These are phyloP conservation scores for Tolypocladium pustulatum DNA, from an alignment of 2,329 filamentous ascomycete genomes.

Conservation along the genomic window DNA sequence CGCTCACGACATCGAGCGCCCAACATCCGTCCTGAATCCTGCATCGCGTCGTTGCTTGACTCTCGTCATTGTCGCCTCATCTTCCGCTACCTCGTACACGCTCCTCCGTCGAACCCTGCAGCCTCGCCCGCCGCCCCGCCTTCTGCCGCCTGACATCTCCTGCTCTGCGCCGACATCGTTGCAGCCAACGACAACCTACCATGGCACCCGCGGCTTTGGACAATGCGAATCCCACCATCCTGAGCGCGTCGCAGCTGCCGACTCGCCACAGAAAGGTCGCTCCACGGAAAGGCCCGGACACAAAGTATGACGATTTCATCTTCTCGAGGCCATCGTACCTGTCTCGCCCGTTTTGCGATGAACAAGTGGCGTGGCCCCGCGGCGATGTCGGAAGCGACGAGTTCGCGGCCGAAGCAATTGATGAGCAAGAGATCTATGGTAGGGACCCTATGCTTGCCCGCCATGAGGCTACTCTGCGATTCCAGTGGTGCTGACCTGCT, in stretches of 20 bases:
- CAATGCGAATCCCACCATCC: conserved; percentile 89
- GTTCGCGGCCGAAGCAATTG: conserved; percentile 68
- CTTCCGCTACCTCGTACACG: neutral
- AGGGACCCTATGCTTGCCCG: conserved; percentile 11
- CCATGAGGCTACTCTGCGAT: neutral
- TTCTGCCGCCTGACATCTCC: neutral
- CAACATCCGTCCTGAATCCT: neutral
- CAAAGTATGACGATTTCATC: conserved; percentile 35
- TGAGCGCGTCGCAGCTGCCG: conserved; percentile 80
- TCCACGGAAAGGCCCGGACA: conserved; percentile 35
- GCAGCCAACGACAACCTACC: neutral
- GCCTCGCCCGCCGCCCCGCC: neutral
- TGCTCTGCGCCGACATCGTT: neutral
- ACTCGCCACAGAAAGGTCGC: conserved; percentile 51
- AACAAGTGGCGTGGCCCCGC: conserved; percentile 22
- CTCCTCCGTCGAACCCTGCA: neutral
- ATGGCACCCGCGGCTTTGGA: conserved; percentile 30
- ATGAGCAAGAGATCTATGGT: conserved; percentile 97
- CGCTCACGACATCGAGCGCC: neutral
- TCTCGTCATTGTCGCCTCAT: neutral
- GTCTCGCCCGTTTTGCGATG: conserved; percentile 26
- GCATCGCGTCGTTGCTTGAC: neutral
- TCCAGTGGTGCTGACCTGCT: neutral
- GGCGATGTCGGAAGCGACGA: conserved; percentile 40
- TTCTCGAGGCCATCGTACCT: conserved; percentile 35